Conservation (phyloP, 2,329 filamentous ascomycete genomes). For the Colletotrichum agaves region DNA sequence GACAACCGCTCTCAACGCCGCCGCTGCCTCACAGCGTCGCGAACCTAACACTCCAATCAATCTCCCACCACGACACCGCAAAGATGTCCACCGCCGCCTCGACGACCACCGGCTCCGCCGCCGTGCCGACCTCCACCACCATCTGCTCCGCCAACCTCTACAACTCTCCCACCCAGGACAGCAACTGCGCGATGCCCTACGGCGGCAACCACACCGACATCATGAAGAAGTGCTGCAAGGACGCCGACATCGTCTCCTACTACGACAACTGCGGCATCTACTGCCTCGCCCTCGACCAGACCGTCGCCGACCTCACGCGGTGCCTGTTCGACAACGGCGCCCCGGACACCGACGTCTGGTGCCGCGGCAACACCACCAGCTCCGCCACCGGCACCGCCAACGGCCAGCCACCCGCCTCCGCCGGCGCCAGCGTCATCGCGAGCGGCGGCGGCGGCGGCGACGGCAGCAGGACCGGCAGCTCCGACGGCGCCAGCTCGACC, state of each 20-base stretch:
- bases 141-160: constrained; percentile 45
- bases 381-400: constrained; percentile 51
- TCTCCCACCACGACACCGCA: neutral
- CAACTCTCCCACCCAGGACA: constrained; percentile 55
- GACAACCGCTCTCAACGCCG: neutral
- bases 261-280: constrained; percentile 60
- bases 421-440: constrained; percentile 46
- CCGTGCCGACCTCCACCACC: constrained; percentile 11
- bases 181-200: constrained; percentile 55
- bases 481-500: constrained; percentile 16
- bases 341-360: constrained; percentile 54
- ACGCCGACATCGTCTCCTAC: constrained; percentile 57
- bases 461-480: constrained; percentile 30
- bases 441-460: constrained; percentile 33
- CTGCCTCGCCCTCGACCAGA: constrained; percentile 53
- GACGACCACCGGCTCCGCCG: constrained; percentile 4
- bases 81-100: constrained; percentile 22
- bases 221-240: constrained; percentile 57
- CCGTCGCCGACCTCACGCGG: constrained; percentile 41
- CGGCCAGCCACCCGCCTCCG: constrained; percentile 44
- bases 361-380: constrained; percentile 50
- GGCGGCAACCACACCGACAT: constrained; percentile 53
- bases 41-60: neutral
- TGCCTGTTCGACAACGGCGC: constrained; percentile 55
- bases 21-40: neutral